Evolutionary conservation across 768 basidiomycete species (phyloP).

Genomic region (Lyophyllum decastes): DNA sequence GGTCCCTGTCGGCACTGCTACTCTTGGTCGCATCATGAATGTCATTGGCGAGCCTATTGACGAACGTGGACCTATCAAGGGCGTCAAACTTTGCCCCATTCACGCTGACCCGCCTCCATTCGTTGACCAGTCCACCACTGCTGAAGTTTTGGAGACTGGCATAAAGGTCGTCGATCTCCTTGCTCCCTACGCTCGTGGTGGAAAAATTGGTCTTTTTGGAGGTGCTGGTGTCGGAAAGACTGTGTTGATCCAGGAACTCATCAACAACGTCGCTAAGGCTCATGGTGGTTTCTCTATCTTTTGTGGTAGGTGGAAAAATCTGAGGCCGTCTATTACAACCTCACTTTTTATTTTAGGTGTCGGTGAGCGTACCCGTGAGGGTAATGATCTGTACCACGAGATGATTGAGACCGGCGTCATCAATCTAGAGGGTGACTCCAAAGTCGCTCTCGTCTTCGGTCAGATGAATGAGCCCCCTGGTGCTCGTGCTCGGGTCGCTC

Average conservation of each 20-base stretch:
- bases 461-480: conserved; percentile 99
- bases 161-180: conserved; percentile 99
- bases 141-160: conserved; percentile 98
- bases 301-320: conserved; percentile 62
- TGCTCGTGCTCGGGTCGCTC: conserved; percentile 99
- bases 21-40: conserved; percentile 99
- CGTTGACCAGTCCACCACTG: conserved; percentile 98
- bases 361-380: conserved; percentile 99
- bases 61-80: conserved; percentile 98
- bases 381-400: conserved; percentile 98
- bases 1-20: conserved; percentile 93
- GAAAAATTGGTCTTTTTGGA: conserved; percentile 99
- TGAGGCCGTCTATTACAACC: neutral
- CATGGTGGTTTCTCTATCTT: conserved; percentile 99
- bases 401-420: conserved; percentile 99
- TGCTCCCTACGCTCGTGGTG: conserved; percentile 99
- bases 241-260: conserved; percentile 98
- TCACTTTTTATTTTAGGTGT: conserved; percentile 63
- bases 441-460: conserved; percentile 99
- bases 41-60: conserved; percentile 99
- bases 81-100: conserved; percentile 88
- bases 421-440: conserved; percentile 99
- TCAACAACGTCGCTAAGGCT: conserved; percentile 99
- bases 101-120: conserved; percentile 97
- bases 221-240: conserved; percentile 99